A percentile compares a stretch with the other conserved stretches of the same genome.
Conservation (phyloP, 108 stramenopile species). For the Pseudonitzschia multiseries region DNA sequence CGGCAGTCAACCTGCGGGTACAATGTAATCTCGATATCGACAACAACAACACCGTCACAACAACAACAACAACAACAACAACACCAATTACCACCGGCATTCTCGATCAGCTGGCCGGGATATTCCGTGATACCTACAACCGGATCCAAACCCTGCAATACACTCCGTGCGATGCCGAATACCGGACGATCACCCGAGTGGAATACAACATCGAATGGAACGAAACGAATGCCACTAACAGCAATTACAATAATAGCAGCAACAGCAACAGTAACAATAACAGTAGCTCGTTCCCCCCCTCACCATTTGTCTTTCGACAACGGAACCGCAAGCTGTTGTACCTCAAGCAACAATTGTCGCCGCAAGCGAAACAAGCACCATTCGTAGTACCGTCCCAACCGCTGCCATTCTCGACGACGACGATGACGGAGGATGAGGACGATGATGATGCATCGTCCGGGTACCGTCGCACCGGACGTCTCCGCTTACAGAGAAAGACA, state of each 20-base stretch:
- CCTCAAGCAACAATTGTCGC: too few species aligned
- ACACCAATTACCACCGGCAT: neutral
- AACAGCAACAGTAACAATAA: too few species aligned
- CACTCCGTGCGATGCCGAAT: neutral
- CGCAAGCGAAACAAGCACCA: too few species aligned
- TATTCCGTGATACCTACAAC: neutral
- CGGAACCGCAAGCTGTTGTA: too few species aligned
- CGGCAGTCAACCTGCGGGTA: neutral
- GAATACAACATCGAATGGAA: neutral
- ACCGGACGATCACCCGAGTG: neutral
- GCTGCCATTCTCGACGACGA: too few species aligned
- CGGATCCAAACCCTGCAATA: neutral
- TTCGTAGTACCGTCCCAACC: too few species aligned
- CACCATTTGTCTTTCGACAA: too few species aligned
- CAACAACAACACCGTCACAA: neutral
- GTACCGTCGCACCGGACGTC: too few species aligned
- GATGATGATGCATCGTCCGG: too few species aligned
- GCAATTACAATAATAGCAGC: neutral
- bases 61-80: neutral
- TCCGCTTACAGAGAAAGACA: too few species aligned
- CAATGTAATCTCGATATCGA: neutral
- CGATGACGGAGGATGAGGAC: too few species aligned
- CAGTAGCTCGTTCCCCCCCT: neutral
- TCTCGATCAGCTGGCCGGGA: neutral
- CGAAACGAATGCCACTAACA: neutral